phyloP scores from a whole-genome alignment of 164 flowering plant genomes.

The Berberis thunbergii region DNA sequence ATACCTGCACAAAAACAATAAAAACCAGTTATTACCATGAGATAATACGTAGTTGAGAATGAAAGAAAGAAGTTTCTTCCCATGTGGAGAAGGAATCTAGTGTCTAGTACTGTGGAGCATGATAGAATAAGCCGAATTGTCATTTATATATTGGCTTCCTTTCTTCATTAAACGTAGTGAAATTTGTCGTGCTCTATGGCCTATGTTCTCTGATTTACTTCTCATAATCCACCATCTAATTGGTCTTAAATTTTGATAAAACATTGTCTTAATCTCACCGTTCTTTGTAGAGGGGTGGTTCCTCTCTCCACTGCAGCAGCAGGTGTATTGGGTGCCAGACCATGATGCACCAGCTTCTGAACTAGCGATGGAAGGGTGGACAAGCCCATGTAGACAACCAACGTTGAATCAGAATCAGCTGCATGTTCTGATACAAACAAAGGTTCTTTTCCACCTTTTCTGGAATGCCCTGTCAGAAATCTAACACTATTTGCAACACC shows the following conservation, averaged over 20 bases:
- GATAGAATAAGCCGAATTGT: too few species aligned
- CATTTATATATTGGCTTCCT: too few species aligned
- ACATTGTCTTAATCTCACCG: conserved; percentile 24
- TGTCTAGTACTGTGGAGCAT: too few species aligned
- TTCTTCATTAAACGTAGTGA: too few species aligned
- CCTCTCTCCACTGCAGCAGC: conserved; percentile 92
- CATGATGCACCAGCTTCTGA: conserved; percentile 60
- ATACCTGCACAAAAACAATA: conserved; percentile 37
- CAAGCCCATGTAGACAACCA: conserved; percentile 94
- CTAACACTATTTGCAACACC: conserved; percentile 90
- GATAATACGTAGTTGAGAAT: too few species aligned
- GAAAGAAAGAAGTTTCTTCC: too few species aligned
- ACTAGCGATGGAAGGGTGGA: conserved; percentile 80
- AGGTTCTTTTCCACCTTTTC: conserved; percentile 92
- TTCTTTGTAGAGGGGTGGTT: conserved; percentile 88
- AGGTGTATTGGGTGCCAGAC: conserved; percentile 70
- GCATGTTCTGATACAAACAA: conserved; percentile 84
- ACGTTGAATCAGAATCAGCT: conserved; percentile 87
- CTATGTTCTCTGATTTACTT: too few species aligned
- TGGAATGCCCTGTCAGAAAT: conserved; percentile 92
- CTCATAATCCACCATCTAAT: too few species aligned
- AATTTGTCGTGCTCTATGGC: too few species aligned
- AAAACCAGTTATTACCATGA: too few species aligned
- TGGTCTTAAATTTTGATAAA: too few species aligned
- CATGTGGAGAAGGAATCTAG: too few species aligned